A percentile compares a stretch with the other conserved stretches of the same genome.
Conservation (phyloP, 2,329 filamentous ascomycete genomes). For the Phialocephala subalpina region DNA sequence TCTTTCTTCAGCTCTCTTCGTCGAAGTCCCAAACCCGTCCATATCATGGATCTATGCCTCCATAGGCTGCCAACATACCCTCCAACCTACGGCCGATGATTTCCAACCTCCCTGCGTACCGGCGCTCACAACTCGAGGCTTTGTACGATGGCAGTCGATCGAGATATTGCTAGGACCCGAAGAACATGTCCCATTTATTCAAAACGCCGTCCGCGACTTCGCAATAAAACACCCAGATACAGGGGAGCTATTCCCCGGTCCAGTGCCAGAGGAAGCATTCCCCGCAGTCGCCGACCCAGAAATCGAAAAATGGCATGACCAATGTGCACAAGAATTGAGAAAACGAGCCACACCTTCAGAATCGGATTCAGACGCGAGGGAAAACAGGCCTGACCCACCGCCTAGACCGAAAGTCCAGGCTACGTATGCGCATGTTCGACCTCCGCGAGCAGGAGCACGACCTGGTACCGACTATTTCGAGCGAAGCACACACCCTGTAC, state of each 20-base stretch:
- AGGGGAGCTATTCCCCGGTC: slow-evolving; percentile 69
- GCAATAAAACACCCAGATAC: slow-evolving; percentile 78
- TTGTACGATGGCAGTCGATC: slow-evolving; percentile 92
- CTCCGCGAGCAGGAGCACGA: slow-evolving; percentile 21
- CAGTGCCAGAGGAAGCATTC: slow-evolving; percentile 69
- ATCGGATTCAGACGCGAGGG: slow-evolving; percentile 7
- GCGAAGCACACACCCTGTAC: slow-evolving; percentile 2
- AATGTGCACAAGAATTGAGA: slow-evolving; percentile 75
- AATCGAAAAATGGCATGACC: slow-evolving; percentile 88
- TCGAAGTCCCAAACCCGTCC: slow-evolving; percentile 74
- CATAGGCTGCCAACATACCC: slow-evolving; percentile 86
- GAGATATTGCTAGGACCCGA: slow-evolving; percentile 88
- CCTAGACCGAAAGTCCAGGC: slow-evolving; percentile 40
- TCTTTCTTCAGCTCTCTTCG: slow-evolving; percentile 69
- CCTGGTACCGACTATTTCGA: slow-evolving; percentile 35
- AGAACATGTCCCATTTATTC: slow-evolving; percentile 85
- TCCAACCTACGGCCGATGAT: slow-evolving; percentile 76
- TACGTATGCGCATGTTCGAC: slow-evolving; percentile 39
- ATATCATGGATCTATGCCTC: slow-evolving; percentile 94
- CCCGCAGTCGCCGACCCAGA: slow-evolving; percentile 77
- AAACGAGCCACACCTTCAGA: slow-evolving; percentile 58
- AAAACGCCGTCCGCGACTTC: slow-evolving; percentile 81
- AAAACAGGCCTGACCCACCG: slow-evolving; percentile 34
- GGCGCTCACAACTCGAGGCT: slow-evolving; percentile 82
- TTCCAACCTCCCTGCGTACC: slow-evolving; percentile 82